phyloP scores from a whole-genome alignment of 2,329 filamentous ascomycete genomes.

The Colletotrichum musae region DNA sequence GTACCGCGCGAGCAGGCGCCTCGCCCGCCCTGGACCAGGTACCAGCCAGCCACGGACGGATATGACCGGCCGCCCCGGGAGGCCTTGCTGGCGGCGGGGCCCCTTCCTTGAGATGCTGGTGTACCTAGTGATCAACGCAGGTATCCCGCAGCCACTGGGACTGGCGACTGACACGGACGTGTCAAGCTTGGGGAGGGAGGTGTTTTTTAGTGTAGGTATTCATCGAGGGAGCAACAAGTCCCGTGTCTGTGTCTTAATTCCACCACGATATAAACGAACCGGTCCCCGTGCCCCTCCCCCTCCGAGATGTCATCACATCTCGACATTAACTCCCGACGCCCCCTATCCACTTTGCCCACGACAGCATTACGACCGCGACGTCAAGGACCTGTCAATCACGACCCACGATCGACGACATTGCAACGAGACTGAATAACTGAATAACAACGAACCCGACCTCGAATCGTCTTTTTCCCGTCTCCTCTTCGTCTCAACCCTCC shows the following conservation, averaged over 20 bases:
- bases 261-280: constrained; percentile 36
- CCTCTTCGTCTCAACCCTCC: too few relatives aligned
- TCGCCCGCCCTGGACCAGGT: constrained; percentile 8
- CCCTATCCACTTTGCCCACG: constrained; percentile 14
- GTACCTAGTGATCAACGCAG: constrained; percentile 20
- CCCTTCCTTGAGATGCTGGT: not conserved
- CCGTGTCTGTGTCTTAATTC: not conserved
- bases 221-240: too few relatives aligned
- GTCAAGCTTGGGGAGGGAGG: not conserved
- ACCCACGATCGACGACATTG: constrained; percentile 10
- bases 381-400: constrained; percentile 24
- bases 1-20: constrained; percentile 2
- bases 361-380: constrained; percentile 24
- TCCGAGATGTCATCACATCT: not conserved
- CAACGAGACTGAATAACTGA: too few relatives aligned
- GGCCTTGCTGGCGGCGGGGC: constrained; percentile 17
- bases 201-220: too few relatives aligned
- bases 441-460: constrained; percentile 7
- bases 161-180: not conserved
- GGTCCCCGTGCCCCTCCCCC: constrained; percentile 2
- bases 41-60: constrained; percentile 20
- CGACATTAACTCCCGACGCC: constrained; percentile 18
- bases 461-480: constrained; percentile 3
- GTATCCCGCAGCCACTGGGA: constrained; percentile 6
- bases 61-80: constrained; percentile 30